A percentile compares a stretch with the other conserved stretches of the same genome.
These are phyloP conservation scores for Hanseniaspora pseudoguilliermondii DNA, from an alignment of 805 yeast genomes.

Conservation along the genomic window DNA sequence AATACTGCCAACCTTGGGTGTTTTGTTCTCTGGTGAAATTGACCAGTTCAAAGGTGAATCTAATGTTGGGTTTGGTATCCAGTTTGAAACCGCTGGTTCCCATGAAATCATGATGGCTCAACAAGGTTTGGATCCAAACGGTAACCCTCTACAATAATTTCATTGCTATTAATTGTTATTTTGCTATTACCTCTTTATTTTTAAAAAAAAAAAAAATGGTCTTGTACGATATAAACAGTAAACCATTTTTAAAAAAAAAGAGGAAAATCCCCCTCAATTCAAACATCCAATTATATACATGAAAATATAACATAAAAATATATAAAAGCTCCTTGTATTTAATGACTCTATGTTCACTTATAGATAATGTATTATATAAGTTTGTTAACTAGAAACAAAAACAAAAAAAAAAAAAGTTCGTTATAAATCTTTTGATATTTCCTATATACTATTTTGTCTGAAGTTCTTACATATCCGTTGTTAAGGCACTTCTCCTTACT, in stretches of 20 bases:
- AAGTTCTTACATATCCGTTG: not conserved
- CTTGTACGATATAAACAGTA: not conserved
- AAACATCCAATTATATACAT: not conserved
- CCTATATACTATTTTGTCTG: not conserved
- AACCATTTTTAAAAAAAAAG: not conserved
- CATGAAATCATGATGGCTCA: conserved; percentile 87
- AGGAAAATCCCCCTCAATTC: not conserved
- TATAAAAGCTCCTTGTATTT: conserved; percentile 2
- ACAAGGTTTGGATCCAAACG: conserved; percentile 75
- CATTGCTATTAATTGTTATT: conserved; percentile 19
- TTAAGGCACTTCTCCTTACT: not conserved
- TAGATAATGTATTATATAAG: not conserved
- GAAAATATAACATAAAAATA: not conserved
- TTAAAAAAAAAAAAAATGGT: not conserved
- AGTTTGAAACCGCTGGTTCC: conserved; percentile 88
- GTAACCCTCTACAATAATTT: conserved; percentile 75
- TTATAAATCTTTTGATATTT: not conserved
- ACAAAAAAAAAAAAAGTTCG: too few species aligned
- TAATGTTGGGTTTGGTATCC: conserved; percentile 85
- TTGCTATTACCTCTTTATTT: too few species aligned
- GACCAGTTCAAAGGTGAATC: conserved; percentile 74
- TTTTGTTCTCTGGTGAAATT: conserved; percentile 81
- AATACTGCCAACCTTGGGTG: conserved; percentile 78
- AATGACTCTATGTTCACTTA: not conserved
- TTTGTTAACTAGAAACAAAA: too few species aligned